These are phyloP conservation scores for Acanthamoeba sp. DNA, from an alignment of 208 protist genomes.

Conservation along the genomic window DNA sequence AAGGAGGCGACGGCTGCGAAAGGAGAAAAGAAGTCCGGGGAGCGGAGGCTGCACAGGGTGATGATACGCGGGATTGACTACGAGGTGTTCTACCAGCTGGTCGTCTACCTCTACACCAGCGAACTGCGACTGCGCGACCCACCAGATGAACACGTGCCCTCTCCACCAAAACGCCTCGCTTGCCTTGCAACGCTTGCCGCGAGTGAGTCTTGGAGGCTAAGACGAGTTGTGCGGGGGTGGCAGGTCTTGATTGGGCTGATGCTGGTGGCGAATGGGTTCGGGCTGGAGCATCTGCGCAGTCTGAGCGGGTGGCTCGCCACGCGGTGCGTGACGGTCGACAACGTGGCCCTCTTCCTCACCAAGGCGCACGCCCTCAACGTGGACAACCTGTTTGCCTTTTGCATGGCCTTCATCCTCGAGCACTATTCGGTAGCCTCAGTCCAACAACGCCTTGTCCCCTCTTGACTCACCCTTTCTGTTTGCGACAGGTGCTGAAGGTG, in stretches of 20 bases:
- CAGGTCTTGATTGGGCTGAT: constrained; percentile 24
- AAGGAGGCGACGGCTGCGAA: neutral
- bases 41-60: neutral
- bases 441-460: too few species aligned
- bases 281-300: constrained; percentile 36
- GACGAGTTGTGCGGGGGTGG: neutral
- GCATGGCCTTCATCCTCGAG: constrained; percentile 64
- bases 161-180: too few species aligned
- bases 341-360: constrained; percentile 55
- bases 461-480: too few species aligned
- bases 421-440: constrained; percentile 61
- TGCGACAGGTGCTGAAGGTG: constrained; percentile 13
- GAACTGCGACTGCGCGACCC: constrained; percentile 53
- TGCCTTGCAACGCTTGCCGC: too few species aligned
- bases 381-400: constrained; percentile 64
- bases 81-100: constrained; percentile 53
- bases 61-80: constrained; percentile 14
- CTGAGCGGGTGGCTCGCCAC: constrained; percentile 44
- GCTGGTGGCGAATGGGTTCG: constrained; percentile 61
- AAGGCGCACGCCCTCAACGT: constrained; percentile 46
- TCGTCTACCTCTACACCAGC: constrained; percentile 74
- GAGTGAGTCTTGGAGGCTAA: too few species aligned
- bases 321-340: constrained; percentile 51
- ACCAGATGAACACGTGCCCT: constrained; percentile 5
- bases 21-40: too few species aligned